These are phyloP conservation scores for Ballota nigra DNA, from an alignment of 257 asterid genomes.

Conservation along the genomic window DNA sequence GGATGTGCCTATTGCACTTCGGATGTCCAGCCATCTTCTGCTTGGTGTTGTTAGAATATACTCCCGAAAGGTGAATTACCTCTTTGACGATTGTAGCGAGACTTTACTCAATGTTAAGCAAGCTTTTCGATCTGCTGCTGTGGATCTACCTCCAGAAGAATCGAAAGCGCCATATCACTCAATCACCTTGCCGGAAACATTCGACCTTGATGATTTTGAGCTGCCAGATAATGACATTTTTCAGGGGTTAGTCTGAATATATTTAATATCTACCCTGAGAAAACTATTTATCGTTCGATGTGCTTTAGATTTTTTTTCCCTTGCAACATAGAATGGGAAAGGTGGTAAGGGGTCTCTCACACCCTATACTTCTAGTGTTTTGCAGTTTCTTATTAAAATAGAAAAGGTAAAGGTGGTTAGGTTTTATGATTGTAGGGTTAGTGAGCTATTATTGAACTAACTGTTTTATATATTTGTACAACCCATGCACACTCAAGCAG, in stretches of 20 bases:
- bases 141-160: conserved; percentile 97
- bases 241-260: conserved; percentile 65
- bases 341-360: not conserved
- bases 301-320: not conserved
- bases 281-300: not conserved
- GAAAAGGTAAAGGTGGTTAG: not conserved
- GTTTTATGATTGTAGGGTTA: not conserved
- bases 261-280: conserved; percentile 2
- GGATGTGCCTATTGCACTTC: conserved; percentile 96
- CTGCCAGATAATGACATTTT: conserved; percentile 90
- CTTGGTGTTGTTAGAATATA: conserved; percentile 99
- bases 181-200: conserved; percentile 95
- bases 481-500: not conserved
- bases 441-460: not conserved
- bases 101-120: conserved; percentile 92
- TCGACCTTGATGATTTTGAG: conserved; percentile 99
- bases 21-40: conserved; percentile 97
- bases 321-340: not conserved
- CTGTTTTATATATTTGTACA: not conserved
- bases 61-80: conserved; percentile 90
- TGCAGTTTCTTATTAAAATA: not conserved
- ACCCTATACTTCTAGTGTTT: not conserved
- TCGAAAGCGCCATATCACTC: conserved; percentile 98
- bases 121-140: conserved; percentile 98
- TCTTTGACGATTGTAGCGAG: conserved; percentile 96